These are phyloP conservation scores for Phytophthora hybrid DNA, from an alignment of 352 stramenopile genomes.

Conservation along the genomic window DNA sequence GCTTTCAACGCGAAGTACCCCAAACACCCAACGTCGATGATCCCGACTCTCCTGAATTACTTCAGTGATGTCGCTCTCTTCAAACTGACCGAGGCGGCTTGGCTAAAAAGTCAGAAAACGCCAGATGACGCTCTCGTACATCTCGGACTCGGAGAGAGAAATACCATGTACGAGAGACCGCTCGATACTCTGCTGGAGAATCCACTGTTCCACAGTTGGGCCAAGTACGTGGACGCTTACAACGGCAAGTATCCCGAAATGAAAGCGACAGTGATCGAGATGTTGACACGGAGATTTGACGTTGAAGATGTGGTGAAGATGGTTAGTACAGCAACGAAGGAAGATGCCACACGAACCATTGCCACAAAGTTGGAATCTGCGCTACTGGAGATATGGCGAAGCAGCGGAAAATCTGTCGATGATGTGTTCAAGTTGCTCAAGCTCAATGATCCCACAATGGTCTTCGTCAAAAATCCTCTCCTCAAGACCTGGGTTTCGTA, in stretches of 20 bases:
- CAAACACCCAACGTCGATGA: background rate
- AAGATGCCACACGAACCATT: background rate
- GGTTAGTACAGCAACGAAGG: background rate
- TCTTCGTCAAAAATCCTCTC: background rate
- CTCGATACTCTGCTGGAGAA: background rate
- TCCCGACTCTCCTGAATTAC: background rate
- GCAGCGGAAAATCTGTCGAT: background rate
- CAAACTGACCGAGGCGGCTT: background rate
- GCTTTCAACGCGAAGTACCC: background rate
- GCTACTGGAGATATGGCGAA: background rate
- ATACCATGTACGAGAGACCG: background rate
- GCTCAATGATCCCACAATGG: background rate
- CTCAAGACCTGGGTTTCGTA: background rate
- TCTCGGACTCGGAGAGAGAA: background rate
- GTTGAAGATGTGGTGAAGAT: background rate
- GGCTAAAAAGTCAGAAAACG: background rate
- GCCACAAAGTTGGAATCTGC: background rate
- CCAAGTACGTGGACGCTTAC: slow-evolving; percentile 1
- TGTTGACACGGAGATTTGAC: background rate
- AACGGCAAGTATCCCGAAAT: background rate
- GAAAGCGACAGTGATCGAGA: background rate
- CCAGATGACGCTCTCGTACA: background rate
- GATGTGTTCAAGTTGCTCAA: background rate
- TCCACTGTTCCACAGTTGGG: background rate
- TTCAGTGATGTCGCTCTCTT: background rate